Percentiles rank a stretch among this genome's conserved stretches.
Conservation (phyloP, 148 eudicot species). For the Diospyros kaki region DNA sequence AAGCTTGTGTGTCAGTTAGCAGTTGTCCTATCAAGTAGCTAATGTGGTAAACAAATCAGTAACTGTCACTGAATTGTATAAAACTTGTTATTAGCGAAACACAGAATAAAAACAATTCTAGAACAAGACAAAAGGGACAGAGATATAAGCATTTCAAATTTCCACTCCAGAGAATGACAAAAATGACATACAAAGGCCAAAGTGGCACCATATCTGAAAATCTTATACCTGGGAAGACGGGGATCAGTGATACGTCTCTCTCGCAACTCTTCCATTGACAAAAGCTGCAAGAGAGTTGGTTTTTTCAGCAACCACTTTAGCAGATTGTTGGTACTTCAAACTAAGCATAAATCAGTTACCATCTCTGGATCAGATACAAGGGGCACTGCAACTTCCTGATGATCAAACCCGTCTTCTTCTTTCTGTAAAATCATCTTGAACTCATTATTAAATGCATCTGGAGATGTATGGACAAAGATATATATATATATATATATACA, state of each 20-base stretch:
- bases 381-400: conserved; percentile 67
- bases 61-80: background rate
- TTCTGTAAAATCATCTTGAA: conserved; percentile 37
- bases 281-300: conserved; percentile 45
- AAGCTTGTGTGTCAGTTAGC: no score
- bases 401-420: conserved; percentile 65
- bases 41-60: conserved; percentile 4
- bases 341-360: conserved; percentile 33
- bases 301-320: background rate
- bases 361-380: conserved; percentile 56
- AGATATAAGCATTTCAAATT: background rate
- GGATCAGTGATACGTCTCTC: conserved; percentile 86
- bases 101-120: background rate
- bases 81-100: background rate
- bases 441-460: no score
- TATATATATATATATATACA: no score
- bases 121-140: background rate
- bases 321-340: conserved; percentile 8
- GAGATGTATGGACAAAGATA: no score
- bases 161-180: background rate
- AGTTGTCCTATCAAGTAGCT: background rate
- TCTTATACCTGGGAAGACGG: conserved; percentile 74
- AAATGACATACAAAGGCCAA: conserved; percentile 2
- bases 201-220: background rate
- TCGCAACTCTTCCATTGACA: conserved; percentile 81